Base-by-base conservation (phyloP, 2,329 filamentous ascomycete species). In the Venturia effusa region DNA sequence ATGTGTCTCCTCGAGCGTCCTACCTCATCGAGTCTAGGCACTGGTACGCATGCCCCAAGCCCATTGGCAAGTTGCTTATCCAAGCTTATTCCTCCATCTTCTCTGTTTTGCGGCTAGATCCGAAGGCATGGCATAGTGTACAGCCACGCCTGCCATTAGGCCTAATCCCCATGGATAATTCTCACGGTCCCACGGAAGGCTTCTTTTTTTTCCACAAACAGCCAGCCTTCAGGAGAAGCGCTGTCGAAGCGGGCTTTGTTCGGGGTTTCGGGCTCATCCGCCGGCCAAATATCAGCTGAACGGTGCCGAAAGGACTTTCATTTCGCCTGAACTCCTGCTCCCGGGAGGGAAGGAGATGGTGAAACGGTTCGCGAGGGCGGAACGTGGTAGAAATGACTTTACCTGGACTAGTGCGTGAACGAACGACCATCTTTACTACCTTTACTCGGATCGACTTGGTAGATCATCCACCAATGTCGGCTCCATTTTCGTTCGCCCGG, bases 1-100 rank as follows among this genome's bases (percentile, higher is more conserved):
- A 57, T 57, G 51, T n/a, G 51, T 57, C 11, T 57, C 51, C 27
- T 57, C 51, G 51, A 57, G 19, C 30, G 27, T 57, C 51, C 51
- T 57, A 57, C 51, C 51, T 22, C 8, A 57, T 34, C 11, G n/a
- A 30, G 51, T 8, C 10, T 37, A 30, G 6, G 51, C 24, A 27
- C 34, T 57, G 51, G 51, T 34, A 57, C 30, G 11, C 51, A n/a
- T 6, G 19, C 30, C 30, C 15, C 51, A 57, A 57, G 51, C 51
- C 48, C 30, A 57, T 34, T 57, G 30, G 51, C 30, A 34, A 57
- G 27, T 34, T 34, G 51, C 51, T 57, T 57, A 17, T 34, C 10
- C 19, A 57, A 10, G 27, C 51, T 57, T 57, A 8, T 32, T 57
- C 34, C 17, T 57, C 27, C 22, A 6, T 45, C 41, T 24, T 27